Conservation (phyloP, 331 rosid genomes). For the Arachis monticola region DNA sequence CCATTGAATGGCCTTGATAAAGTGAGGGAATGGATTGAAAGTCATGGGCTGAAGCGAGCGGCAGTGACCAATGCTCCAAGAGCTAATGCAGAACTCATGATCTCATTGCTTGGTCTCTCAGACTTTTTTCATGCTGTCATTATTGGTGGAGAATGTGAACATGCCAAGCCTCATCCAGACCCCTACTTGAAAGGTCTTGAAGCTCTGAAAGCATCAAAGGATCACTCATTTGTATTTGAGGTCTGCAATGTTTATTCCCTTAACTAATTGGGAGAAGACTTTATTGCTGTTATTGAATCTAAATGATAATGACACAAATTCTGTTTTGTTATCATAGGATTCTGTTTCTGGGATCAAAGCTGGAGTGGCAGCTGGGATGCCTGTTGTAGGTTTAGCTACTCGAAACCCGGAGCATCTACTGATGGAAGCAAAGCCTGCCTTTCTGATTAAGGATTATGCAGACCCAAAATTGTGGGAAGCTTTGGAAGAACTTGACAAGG, state of each 20-base stretch:
- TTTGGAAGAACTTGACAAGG: constrained; percentile 82
- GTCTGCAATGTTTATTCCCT: constrained; percentile 47
- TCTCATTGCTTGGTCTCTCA: constrained; percentile 74
- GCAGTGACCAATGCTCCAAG: constrained; percentile 98
- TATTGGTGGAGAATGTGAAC: constrained; percentile 82
- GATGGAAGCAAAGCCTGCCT: constrained; percentile 74
- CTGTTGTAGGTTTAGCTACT: constrained; percentile 78
- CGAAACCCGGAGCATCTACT: constrained; percentile 76
- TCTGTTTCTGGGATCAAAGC: constrained; percentile 92
- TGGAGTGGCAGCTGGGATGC: constrained; percentile 95
- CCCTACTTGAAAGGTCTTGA: constrained; percentile 93
- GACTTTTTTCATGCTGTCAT: constrained; percentile 80
- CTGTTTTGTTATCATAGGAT: constrained; percentile 54
- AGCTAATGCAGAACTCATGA: constrained; percentile 84
- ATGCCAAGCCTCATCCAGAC: constrained; percentile 86
- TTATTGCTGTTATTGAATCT: too few relatives aligned
- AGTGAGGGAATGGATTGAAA: constrained; percentile 88
- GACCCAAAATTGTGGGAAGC: constrained; percentile 89
- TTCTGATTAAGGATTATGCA: constrained; percentile 72
- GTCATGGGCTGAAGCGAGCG: constrained; percentile 80
- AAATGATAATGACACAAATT: constrained; percentile 12
- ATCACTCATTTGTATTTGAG: constrained; percentile 96
- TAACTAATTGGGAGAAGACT: too few relatives aligned
- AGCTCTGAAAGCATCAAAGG: constrained; percentile 76
- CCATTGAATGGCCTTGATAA: constrained; percentile 72